phyloP scores from a whole-genome alignment of 805 yeast species.

The Candida chauliodis region DNA sequence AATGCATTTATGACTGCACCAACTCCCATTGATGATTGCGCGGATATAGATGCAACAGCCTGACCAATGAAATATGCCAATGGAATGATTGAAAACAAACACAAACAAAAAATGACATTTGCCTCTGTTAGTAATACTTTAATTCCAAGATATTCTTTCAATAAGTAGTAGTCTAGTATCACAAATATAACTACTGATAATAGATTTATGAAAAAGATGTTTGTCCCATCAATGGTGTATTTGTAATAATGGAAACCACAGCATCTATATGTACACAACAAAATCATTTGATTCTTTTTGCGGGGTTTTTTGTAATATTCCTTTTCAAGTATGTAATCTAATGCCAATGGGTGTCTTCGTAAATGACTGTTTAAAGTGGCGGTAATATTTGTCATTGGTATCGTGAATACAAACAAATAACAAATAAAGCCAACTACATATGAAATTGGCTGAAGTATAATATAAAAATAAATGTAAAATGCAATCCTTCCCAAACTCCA shows the following conservation, averaged over 20 bases:
- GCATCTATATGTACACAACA: slow-evolving; percentile 88
- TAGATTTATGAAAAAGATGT: slow-evolving; percentile 85
- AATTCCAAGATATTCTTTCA: slow-evolving; percentile 43
- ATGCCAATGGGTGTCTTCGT: slow-evolving; percentile 85
- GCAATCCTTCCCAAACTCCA: slow-evolving; percentile 84
- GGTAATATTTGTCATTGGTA: slow-evolving; percentile 88
- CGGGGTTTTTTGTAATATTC: slow-evolving; percentile 37
- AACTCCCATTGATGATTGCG: slow-evolving; percentile 97
- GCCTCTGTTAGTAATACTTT: slow-evolving; percentile 54
- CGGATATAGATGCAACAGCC: slow-evolving; percentile 98
- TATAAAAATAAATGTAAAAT: slow-evolving; percentile 69
- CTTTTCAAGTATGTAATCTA: slow-evolving; percentile 65
- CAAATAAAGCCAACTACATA: slow-evolving; percentile 52
- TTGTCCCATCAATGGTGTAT: slow-evolving; percentile 94
- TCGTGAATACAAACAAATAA: slow-evolving; percentile 84
- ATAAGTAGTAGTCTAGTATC: slow-evolving; percentile 67
- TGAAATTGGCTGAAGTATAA: slow-evolving; percentile 65
- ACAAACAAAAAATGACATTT: slow-evolving; percentile 63
- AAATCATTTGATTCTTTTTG: slow-evolving; percentile 53
- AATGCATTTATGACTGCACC: slow-evolving; percentile 98
- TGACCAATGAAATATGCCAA: slow-evolving; percentile 96
- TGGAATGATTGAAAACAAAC: slow-evolving; percentile 84
- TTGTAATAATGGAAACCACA: slow-evolving; percentile 92
- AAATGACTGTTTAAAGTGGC: slow-evolving; percentile 68
- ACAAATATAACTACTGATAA: slow-evolving; percentile 77